Evolutionary conservation across 2,329 filamentous ascomycete genomes (phyloP).

Genomic region (Acarospora socialis): DNA sequence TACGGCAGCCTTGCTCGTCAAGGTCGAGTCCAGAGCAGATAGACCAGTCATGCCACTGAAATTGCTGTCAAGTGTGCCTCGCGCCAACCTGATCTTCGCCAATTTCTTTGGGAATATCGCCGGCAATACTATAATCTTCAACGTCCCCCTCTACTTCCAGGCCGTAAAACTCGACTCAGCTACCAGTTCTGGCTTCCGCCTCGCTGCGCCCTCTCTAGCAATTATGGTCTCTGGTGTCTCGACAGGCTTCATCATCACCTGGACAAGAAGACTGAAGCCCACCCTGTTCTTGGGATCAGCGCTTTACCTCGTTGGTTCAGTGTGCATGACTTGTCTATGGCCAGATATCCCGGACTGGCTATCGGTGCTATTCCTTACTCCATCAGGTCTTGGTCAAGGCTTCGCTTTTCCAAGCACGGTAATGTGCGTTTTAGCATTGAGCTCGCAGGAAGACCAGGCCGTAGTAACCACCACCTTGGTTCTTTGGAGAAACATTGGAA

Average conservation of each 20-base stretch:
- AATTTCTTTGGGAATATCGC: slow-evolving; percentile 38
- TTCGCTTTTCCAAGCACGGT: slow-evolving; percentile 52
- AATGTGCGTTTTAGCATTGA: slow-evolving; percentile 47
- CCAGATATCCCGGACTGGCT: slow-evolving; percentile 36
- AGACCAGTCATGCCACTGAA: slow-evolving; percentile 36
- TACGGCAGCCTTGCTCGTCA: slow-evolving; percentile 26
- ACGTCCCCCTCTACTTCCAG: slow-evolving; percentile 63
- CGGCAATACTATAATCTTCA: slow-evolving; percentile 48
- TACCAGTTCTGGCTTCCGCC: slow-evolving; percentile 56
- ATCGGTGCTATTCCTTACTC: slow-evolving; percentile 45
- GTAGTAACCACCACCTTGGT: slow-evolving; percentile 57
- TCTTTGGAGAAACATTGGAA: slow-evolving; percentile 56
- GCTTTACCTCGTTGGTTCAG: slow-evolving; percentile 37
- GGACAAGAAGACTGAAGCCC: slow-evolving; percentile 45
- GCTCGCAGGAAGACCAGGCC: slow-evolving; percentile 47
- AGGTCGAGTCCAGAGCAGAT: slow-evolving; percentile 29
- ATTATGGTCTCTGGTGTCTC: slow-evolving; percentile 40
- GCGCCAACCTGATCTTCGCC: slow-evolving; percentile 35
- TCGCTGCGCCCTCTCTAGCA: slow-evolving; percentile 48
- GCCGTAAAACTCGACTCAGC: slow-evolving; percentile 56
- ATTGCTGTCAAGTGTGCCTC: slow-evolving; percentile 32
- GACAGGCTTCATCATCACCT: slow-evolving; percentile 49
- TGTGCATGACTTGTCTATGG: slow-evolving; percentile 36
- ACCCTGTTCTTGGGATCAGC: slow-evolving; percentile 39
- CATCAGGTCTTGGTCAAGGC: slow-evolving; percentile 44